phyloP scores from a whole-genome alignment of 306 rosid genomes.

The Cicer arietinum region DNA sequence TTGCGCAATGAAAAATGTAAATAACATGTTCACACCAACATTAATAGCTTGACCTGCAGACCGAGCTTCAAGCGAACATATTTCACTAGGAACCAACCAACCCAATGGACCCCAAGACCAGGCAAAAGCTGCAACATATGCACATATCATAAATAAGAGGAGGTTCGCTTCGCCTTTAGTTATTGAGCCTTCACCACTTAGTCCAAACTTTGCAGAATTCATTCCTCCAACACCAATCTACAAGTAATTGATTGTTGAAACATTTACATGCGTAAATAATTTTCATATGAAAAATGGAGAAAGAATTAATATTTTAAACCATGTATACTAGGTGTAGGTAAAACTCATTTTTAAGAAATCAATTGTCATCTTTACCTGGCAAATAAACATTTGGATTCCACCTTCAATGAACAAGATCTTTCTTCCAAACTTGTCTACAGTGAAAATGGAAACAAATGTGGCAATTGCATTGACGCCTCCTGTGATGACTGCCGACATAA shows the following conservation, averaged over 20 bases:
- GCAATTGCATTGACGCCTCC: slow-evolving; percentile 38
- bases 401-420: not conserved
- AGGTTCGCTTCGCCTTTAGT: slow-evolving; percentile 20
- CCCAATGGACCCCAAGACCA: slow-evolving; percentile 82
- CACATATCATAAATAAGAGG: slow-evolving; percentile 51
- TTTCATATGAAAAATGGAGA: not conserved
- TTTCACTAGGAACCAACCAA: slow-evolving; percentile 60
- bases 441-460: slow-evolving; percentile 31
- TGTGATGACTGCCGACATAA: slow-evolving; percentile 38
- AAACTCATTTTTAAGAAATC: no score
- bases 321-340: no score
- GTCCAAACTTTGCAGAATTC: slow-evolving; percentile 47
- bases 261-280: not conserved
- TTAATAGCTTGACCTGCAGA: not conserved
- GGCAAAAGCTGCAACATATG: slow-evolving; percentile 65
- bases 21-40: slow-evolving; percentile 54
- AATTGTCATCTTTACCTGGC: slow-evolving; percentile 9
- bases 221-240: slow-evolving; percentile 41
- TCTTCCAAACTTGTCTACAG: not conserved
- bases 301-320: no score
- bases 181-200: slow-evolving; percentile 51
- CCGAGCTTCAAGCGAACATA: not conserved
- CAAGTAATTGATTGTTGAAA: not conserved
- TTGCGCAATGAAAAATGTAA: slow-evolving; percentile 55
- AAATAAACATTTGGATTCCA: not conserved